phyloP scores from a whole-genome alignment of 768 basidiomycete species.

The Lactifluus volemus region DNA sequence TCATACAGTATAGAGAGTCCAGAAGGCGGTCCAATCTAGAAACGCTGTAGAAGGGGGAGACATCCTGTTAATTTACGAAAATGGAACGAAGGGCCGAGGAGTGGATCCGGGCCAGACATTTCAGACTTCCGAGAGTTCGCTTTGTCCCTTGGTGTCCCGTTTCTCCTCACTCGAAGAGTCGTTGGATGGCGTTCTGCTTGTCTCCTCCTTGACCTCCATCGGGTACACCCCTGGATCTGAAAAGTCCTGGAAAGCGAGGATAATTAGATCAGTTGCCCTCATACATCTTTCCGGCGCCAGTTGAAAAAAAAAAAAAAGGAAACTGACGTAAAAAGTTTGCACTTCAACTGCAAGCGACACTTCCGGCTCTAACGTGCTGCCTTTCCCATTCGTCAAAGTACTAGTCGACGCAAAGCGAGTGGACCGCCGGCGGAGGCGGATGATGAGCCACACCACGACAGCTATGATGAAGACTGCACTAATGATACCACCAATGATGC shows the following conservation, averaged over 20 bases:
- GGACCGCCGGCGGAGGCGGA: conserved; percentile 25
- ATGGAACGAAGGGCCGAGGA: not conserved
- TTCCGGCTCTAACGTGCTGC: not conserved
- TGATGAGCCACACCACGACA: conserved; percentile 32
- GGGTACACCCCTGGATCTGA: not conserved
- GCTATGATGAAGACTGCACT: conserved; percentile 36
- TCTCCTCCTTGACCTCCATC: not conserved
- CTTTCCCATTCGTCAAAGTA: conserved; percentile 3
- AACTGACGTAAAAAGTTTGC: conserved; percentile 11
- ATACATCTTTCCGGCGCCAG: not conserved
- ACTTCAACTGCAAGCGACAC: not conserved
- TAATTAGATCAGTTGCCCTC: not conserved
- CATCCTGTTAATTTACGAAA: not conserved
- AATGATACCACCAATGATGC: conserved; percentile 49
- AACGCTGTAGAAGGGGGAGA: not conserved
- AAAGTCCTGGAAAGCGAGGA: conserved; percentile 1
- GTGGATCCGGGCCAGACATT: not conserved
- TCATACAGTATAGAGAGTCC: no score
- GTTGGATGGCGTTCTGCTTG: not conserved
- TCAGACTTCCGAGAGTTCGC: not conserved
- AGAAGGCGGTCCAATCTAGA: not conserved
- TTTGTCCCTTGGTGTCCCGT: not conserved
- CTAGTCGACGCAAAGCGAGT: conserved; percentile 21
- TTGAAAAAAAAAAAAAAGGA: not conserved
- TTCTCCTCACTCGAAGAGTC: not conserved